Conservation (phyloP, 192 early-diverging fungal species). For the Coemansia sp. region DNA sequence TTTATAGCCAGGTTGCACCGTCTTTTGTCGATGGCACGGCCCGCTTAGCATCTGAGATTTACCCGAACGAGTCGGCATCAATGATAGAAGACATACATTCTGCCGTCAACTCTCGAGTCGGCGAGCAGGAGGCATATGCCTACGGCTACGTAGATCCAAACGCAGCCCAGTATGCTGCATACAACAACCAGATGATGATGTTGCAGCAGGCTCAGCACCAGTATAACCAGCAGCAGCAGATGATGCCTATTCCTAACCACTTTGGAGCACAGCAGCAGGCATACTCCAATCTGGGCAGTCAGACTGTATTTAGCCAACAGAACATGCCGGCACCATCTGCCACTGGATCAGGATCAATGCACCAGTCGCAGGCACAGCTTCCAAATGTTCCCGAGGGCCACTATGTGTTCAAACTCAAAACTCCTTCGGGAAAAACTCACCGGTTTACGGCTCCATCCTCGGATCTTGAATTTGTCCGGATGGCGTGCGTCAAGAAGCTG, state of each 20-base stretch:
- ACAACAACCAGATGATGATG: conserved; percentile 37
- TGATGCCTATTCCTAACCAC: conserved; percentile 47
- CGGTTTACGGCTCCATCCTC: conserved; percentile 63
- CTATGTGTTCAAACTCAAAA: conserved; percentile 75
- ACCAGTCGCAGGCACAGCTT: conserved; percentile 47
- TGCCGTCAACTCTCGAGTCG: conserved; percentile 56
- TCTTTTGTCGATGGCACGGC: conserved; percentile 46
- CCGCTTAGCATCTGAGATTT: conserved; percentile 46
- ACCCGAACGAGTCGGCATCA: conserved; percentile 55
- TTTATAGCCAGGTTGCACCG: conserved; percentile 34
- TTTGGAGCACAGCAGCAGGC: conserved; percentile 30
- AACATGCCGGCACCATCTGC: conserved; percentile 29
- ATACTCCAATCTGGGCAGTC: conserved; percentile 51
- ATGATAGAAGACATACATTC: conserved; percentile 56
- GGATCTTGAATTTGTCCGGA: conserved; percentile 55
- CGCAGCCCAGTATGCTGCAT: conserved; percentile 36
- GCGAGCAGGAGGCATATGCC: conserved; percentile 45
- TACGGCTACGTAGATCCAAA: conserved; percentile 28
- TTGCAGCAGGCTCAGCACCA: conserved; percentile 32
- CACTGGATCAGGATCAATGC: conserved; percentile 35
- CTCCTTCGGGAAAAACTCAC: conserved; percentile 68
- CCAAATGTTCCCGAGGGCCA: conserved; percentile 42
- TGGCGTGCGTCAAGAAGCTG: conserved; percentile 60
- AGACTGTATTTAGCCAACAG: conserved; percentile 43
- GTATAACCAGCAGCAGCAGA: conserved; percentile 30